Evolutionary conservation across 345 rosid species (phyloP).

Genomic region (Linum trigynum): DNA sequence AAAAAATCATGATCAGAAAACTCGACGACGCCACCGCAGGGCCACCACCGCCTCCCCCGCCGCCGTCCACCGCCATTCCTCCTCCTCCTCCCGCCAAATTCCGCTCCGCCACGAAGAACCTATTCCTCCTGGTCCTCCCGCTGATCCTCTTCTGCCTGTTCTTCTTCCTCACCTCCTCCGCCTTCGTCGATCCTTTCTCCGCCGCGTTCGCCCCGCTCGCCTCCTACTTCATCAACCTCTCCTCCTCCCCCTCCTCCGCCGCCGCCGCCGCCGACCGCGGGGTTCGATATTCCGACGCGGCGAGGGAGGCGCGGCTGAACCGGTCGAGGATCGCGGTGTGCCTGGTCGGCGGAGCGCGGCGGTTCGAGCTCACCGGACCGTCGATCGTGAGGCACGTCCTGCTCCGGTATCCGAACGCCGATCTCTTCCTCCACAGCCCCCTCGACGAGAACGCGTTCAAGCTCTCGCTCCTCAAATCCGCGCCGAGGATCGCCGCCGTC

Average conservation of each 20-base stretch:
- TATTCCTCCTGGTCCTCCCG: constrained; percentile 13
- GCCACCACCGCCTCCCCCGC: too few relatives aligned
- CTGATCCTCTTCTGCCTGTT: constrained; percentile 6
- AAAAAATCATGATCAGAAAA: too few relatives aligned
- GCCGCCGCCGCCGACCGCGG: constrained; percentile 4
- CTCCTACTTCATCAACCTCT: not conserved
- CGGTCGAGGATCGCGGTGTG: constrained; percentile 71
- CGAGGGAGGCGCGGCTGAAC: too few relatives aligned
- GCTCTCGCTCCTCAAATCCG: constrained; percentile 46
- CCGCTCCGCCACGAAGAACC: not conserved
- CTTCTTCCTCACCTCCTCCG: constrained; percentile 3
- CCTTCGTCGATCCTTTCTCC: constrained; percentile 11
- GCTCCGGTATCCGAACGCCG: constrained; percentile 58
- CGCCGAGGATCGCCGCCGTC: constrained; percentile 60
- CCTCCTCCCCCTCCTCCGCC: not conserved
- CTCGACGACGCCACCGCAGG: too few relatives aligned
- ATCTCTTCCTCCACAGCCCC: constrained; percentile 79
- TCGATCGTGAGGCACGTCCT: constrained; percentile 67
- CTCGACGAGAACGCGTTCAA: constrained; percentile 60
- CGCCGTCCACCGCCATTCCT: too few relatives aligned
- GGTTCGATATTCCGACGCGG: too few relatives aligned
- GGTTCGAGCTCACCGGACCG: constrained; percentile 87
- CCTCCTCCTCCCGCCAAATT: too few relatives aligned
- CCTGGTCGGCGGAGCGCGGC: constrained; percentile 86
- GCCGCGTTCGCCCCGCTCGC: constrained; percentile 7